A percentile compares a stretch with the other conserved stretches of the same genome.
Conservation (phyloP, 139 green algal species). For the Tetraselmis chui region DNA sequence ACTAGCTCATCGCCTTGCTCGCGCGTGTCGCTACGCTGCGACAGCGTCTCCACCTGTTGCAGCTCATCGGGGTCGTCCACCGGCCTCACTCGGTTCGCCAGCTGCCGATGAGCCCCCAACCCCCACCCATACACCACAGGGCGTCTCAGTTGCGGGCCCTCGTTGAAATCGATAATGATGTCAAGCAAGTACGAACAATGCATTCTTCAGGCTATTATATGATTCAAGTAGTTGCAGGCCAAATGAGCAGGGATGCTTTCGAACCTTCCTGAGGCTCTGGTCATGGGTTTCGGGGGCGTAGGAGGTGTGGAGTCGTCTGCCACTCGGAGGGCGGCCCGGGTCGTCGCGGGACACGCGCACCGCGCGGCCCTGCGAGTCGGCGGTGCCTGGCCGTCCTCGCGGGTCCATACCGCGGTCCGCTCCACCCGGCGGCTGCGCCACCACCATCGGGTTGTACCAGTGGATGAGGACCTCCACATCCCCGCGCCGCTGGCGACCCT, state of each 20-base stretch:
- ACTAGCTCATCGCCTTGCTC: not conserved
- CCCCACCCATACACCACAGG: too few relatives aligned
- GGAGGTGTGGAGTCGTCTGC: not conserved
- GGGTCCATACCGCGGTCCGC: not conserved
- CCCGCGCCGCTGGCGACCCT: not conserved
- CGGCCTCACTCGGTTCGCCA: not conserved
- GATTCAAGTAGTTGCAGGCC: too few relatives aligned
- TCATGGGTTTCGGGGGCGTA: not conserved
- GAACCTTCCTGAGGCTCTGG: not conserved
- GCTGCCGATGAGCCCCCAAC: too few relatives aligned
- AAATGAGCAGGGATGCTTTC: too few relatives aligned
- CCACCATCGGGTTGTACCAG: not conserved
- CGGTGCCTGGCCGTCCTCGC: not conserved
- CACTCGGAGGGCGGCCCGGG: not conserved
- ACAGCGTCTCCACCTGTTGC: not conserved
- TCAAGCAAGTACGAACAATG: too few relatives aligned
- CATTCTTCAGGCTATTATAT: too few relatives aligned
- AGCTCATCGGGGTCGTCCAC: not conserved
- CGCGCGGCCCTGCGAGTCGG: not conserved
- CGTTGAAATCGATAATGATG: too few relatives aligned
- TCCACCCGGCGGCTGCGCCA: not conserved
- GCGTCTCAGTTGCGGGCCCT: too few relatives aligned
- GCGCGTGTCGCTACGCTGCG: not conserved
- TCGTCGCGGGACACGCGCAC: not conserved
- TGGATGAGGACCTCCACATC: not conserved